A percentile compares a stretch with the other conserved stretches of the same genome.
Conservation (phyloP, 495 filamentous ascomycete genomes). For the Lophiotrema nucula region DNA sequence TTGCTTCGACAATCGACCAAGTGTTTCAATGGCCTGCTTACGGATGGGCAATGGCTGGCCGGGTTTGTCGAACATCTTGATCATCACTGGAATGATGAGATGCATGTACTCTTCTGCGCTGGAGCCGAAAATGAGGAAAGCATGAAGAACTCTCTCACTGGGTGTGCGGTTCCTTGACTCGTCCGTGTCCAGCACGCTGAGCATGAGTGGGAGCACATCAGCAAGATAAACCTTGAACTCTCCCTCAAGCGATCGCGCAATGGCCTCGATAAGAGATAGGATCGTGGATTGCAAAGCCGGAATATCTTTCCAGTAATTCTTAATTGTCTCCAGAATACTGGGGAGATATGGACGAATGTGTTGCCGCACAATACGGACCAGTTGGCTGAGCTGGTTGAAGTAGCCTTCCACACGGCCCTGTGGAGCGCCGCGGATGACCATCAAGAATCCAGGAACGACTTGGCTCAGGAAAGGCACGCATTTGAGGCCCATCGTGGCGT, state of each 20-base stretch:
- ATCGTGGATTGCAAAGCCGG: conserved; percentile 83
- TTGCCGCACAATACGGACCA: conserved; percentile 92
- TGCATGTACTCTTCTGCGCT: conserved; percentile 99
- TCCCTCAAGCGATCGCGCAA: conserved; percentile 88
- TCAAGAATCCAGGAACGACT: conserved; percentile 89
- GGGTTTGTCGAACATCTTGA: conserved; percentile 83
- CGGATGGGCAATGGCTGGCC: conserved; percentile 74
- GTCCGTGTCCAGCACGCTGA: conserved; percentile 87
- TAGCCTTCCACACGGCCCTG: conserved; percentile 79
- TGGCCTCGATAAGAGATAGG: conserved; percentile 83
- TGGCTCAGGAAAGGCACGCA: conserved; percentile 90
- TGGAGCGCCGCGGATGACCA: conserved; percentile 76
- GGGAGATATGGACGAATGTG: conserved; percentile 88
- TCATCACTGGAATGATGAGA: conserved; percentile 93
- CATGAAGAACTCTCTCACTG: conserved; percentile 87
- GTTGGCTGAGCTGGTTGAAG: conserved; percentile 89
- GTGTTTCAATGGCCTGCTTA: conserved; percentile 87
- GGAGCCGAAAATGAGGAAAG: conserved; percentile 93
- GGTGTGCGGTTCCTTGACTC: conserved; percentile 66
- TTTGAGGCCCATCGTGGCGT: conserved; percentile 90
- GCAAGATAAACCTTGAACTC: conserved; percentile 97
- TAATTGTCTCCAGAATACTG: conserved; percentile 76
- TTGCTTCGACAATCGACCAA: conserved; percentile 90
- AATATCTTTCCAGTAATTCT: conserved; percentile 78
- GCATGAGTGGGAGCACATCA: conserved; percentile 82